Base-by-base conservation (phyloP, 331 rosid species). In the Spiraea crenata region DNA sequence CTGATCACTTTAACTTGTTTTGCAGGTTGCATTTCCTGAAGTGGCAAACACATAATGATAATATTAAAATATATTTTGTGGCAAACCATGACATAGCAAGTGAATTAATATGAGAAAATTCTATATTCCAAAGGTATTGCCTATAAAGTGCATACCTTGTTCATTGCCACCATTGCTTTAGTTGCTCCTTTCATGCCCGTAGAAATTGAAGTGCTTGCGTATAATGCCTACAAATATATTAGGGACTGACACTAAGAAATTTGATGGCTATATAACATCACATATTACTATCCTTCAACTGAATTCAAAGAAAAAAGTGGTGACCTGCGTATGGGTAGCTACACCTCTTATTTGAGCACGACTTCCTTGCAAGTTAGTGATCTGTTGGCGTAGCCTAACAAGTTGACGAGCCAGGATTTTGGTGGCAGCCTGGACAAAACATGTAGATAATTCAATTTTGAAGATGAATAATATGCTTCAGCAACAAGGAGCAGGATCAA, bases 331-430 rank as follows among this genome's bases (percentile, higher is more conserved):
- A 71, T 93, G 98, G 74, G 98, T 93, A 76, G 96, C 85, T 51
- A 93, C 96, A 14, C 98, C 98, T 86, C 97, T 86, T 72, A 93
- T 90, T 74, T 93, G 98, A 58, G 98, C 98, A 63, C 98, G 98
- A 77, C 98, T 93, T 46, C 98, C 98, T 77, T 93, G 98, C 82
- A 93, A 80, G 87, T 90, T 93, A 66, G 93, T 88, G 81, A 93
- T 93, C 71, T 93, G 98, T 84, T 93, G 98, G 45, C 98, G 96
- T 49, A 93, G 79, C 73, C 98, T 82, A 73, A 93, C 96, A 46
- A 93, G 98, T 65, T 93, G 98, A 47, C 97, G 97, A 81, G 98
- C 98, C 73, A 93, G 75, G 74, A 93, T 93, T 84, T 75, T 90
- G 39, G 98, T 93, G 25, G 98, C 93, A 76, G 92, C 92, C 98